Conservation (phyloP, 345 rosid genomes). For the Salix arbutifolia region DNA sequence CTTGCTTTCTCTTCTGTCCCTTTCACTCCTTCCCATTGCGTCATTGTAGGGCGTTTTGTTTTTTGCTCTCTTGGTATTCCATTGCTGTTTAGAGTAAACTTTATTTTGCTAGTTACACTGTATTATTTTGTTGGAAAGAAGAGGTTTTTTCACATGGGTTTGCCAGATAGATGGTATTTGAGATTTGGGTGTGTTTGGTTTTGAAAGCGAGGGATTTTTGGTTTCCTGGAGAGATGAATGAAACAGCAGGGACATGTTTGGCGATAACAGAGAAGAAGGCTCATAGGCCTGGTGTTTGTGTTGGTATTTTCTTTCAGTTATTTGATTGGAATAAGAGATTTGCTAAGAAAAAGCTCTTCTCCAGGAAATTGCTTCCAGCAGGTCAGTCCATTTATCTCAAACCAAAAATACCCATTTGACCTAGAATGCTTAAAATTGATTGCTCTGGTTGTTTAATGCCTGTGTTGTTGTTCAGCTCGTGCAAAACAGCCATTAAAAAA, state of each 20-base stretch:
- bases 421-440: neutral
- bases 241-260: slow-evolving; percentile 43
- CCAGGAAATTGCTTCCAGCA: slow-evolving; percentile 70
- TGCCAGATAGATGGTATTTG: slow-evolving; percentile 6
- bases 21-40: slow-evolving; percentile 17
- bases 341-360: slow-evolving; percentile 77
- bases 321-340: slow-evolving; percentile 85
- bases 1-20: slow-evolving; percentile 13
- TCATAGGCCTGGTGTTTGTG: slow-evolving; percentile 73
- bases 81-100: neutral
- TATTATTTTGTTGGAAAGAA: slow-evolving; percentile 7
- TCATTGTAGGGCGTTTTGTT: slow-evolving; percentile 15
- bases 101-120: slow-evolving; percentile 15
- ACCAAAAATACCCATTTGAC: neutral
- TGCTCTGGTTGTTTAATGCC: neutral
- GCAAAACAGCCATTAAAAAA: slow-evolving; percentile 54
- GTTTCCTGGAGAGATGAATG: slow-evolving; percentile 45
- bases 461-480: slow-evolving; percentile 35
- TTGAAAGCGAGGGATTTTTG: slow-evolving; percentile 5
- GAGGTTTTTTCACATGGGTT: slow-evolving; percentile 25
- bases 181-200: slow-evolving; percentile 6
- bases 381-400: slow-evolving; percentile 30
- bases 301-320: slow-evolving; percentile 84
- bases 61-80: neutral
- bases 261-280: slow-evolving; percentile 67